Conservation (phyloP, 192 early-diverging fungal species). For the Spizellomyces punctatus region DNA sequence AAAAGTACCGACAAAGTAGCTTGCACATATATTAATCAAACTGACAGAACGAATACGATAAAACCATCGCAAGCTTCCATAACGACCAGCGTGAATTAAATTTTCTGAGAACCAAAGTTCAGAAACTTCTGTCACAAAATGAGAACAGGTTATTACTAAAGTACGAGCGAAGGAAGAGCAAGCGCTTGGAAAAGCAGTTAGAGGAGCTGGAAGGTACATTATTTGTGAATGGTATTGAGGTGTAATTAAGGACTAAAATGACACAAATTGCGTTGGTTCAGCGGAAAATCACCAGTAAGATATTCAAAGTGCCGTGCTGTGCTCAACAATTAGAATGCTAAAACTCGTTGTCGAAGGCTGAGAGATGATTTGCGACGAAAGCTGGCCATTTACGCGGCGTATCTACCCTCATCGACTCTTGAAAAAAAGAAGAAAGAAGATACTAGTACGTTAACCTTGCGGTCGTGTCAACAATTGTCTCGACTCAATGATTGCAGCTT, state of each 20-base stretch:
- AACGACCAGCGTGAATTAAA: slow-evolving; percentile 46
- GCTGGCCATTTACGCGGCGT: slow-evolving; percentile 50
- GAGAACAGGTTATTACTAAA: slow-evolving; percentile 54
- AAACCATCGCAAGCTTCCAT: slow-evolving; percentile 38
- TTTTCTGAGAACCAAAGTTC: slow-evolving; percentile 49
- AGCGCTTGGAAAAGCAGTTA: slow-evolving; percentile 39
- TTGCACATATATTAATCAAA: background rate
- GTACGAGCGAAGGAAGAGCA: slow-evolving; percentile 49
- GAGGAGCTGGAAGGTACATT: slow-evolving; percentile 29
- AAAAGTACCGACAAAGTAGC: background rate
- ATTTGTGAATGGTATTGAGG: background rate
- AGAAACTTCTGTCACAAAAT: slow-evolving; percentile 53
- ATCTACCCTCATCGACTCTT: slow-evolving; percentile 45
- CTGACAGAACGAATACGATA: slow-evolving; percentile 49
- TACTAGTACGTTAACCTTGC: slow-evolving; percentile 27
- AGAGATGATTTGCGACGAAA: slow-evolving; percentile 47
- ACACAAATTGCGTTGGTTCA: slow-evolving; percentile 3
- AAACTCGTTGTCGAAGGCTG: slow-evolving; percentile 1
- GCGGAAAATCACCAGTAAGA: slow-evolving; percentile 38
- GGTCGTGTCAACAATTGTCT: background rate
- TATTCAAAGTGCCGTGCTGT: background rate
- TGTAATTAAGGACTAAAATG: slow-evolving; percentile 2
- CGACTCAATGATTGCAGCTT: background rate
- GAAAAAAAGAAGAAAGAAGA: slow-evolving; percentile 43
- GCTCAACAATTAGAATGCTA: slow-evolving; percentile 9